Conservation (phyloP, 2,329 filamentous ascomycete genomes). For the Trichoderma sp. region DNA sequence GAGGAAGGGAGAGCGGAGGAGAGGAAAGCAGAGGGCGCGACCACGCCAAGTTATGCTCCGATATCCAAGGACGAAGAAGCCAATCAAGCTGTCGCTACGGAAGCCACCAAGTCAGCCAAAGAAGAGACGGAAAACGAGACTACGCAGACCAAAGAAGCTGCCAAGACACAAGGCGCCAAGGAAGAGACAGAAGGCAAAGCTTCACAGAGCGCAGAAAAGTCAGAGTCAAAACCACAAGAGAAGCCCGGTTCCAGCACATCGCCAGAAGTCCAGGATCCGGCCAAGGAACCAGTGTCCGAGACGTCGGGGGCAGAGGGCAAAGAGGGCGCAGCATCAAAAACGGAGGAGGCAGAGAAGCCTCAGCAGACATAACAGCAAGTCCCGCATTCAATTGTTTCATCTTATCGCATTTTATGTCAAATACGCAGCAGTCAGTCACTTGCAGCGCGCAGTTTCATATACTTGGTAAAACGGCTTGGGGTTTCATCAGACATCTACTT, state of each 20-base stretch:
- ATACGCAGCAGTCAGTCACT: neutral
- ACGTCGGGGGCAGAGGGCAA: neutral
- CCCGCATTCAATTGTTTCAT: conserved; percentile 4
- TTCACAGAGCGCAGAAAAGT: neutral
- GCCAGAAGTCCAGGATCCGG: neutral
- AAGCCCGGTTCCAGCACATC: neutral
- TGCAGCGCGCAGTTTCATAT: neutral
- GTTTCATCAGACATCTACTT: neutral
- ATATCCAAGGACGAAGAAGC: neutral
- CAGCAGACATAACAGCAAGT: neutral
- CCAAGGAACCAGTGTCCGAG: neutral
- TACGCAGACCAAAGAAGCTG: neutral
- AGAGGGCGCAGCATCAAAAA: neutral
- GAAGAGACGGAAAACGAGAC: neutral
- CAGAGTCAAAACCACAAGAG: neutral
- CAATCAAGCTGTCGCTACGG: neutral
- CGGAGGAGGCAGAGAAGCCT: neutral
- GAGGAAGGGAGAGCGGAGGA: neutral
- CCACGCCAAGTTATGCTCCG: neutral
- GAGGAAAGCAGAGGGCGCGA: neutral
- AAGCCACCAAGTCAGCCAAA: neutral
- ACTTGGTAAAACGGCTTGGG: neutral
- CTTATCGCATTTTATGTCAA: neutral
- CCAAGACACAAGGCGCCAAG: neutral
- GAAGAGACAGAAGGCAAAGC: neutral